Evolutionary conservation across 2,329 filamentous ascomycete species (phyloP).

Genomic region (Ambrosiella beaveri): DNA sequence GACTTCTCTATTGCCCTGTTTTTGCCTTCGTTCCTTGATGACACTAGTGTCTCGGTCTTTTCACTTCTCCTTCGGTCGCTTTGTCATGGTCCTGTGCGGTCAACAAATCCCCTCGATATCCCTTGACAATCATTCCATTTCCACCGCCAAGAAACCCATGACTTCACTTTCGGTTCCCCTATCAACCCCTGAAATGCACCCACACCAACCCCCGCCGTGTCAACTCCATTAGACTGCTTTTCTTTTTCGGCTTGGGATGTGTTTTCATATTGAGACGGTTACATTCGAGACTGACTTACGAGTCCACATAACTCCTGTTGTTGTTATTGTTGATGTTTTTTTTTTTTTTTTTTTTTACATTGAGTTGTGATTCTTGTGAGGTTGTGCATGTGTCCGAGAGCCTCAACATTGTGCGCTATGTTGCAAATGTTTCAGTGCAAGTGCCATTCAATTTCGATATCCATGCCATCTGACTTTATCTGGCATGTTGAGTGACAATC

Average conservation of each 20-base stretch:
- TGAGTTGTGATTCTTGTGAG: neutral
- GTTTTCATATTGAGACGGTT: conserved; percentile 8
- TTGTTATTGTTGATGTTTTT: too few relatives aligned
- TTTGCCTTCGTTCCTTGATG: too few relatives aligned
- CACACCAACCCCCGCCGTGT: neutral
- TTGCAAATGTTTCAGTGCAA: conserved; percentile 1
- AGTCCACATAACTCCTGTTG: neutral
- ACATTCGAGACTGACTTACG: conserved; percentile 4
- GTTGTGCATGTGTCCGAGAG: conserved; percentile 8
- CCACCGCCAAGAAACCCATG: too few relatives aligned
- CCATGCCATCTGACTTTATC: neutral
- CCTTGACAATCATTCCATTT: too few relatives aligned
- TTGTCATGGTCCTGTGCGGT: too few relatives aligned
- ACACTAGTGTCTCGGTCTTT: too few relatives aligned
- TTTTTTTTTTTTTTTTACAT: neutral
- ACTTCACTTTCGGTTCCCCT: neutral
- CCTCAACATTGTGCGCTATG: conserved; percentile 13
- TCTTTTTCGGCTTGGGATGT: neutral
- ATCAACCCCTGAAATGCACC: conserved; percentile 10
- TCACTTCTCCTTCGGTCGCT: too few relatives aligned
- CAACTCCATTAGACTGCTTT: neutral
- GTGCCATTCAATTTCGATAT: neutral
- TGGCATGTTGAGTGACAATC: neutral
- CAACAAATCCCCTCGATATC: too few relatives aligned
- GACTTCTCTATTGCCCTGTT: neutral